Percentiles rank a stretch among this genome's conserved stretches.
Conservation (phyloP, 495 filamentous ascomycete species). For the Daldinia loculata region DNA sequence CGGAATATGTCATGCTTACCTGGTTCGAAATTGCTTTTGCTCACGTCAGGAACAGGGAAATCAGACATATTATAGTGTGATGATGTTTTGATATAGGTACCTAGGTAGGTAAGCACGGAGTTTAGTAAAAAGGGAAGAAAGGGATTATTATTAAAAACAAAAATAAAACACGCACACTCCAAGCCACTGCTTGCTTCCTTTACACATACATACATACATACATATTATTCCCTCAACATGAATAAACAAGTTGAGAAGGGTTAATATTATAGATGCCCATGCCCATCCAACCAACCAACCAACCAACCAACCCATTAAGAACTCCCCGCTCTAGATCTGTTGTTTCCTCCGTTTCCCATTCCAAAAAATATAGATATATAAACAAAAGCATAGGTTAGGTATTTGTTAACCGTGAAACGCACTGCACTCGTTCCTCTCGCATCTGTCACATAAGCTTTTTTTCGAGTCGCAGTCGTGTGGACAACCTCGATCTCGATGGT, state of each 20-base stretch:
- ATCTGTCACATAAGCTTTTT: constrained; percentile 11
- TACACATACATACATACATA: neutral
- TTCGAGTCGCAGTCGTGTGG: neutral
- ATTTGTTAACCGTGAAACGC: constrained; percentile 7
- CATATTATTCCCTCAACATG: neutral
- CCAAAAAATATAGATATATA: neutral
- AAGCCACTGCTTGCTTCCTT: constrained; percentile 5
- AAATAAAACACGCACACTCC: too few species aligned
- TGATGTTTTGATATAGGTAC: neutral
- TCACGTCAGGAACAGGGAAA: neutral
- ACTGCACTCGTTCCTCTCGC: constrained; percentile 4
- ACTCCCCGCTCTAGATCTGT: neutral
- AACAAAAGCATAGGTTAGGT: too few species aligned
- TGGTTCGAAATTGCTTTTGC: neutral
- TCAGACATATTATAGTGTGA: neutral
- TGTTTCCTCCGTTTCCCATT: neutral
- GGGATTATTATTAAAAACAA: constrained; percentile 1
- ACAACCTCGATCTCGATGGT: constrained; percentile 24
- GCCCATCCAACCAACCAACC: neutral
- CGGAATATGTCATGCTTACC: constrained; percentile 7
- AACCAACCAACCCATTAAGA: neutral
- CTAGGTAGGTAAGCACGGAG: too few species aligned
- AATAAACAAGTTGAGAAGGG: constrained; percentile 9
- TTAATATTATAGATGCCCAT: constrained; percentile 8
- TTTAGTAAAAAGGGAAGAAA: neutral